Base-by-base conservation (phyloP, 257 asterid species). In the Ocimum tenuiflorum region DNA sequence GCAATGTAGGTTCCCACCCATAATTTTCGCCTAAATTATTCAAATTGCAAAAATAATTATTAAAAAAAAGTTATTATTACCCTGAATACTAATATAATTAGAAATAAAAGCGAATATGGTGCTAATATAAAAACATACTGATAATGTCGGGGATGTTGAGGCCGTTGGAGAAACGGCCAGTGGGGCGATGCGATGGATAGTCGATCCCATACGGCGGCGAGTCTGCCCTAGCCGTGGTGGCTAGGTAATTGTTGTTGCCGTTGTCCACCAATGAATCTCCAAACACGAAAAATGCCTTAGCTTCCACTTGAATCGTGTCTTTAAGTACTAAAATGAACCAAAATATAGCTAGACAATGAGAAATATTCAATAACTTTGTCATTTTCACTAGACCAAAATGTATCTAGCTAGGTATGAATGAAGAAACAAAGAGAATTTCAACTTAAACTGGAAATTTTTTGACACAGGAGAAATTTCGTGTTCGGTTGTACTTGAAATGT, bases 1-100 rank as follows among this genome's bases (percentile, higher is more conserved):
- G 92, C 67, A 81, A 17, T 42, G 96, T 85, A 48, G 92, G 58
- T 69, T 86, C 88, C 63, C 77, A 72, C 13, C 96, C 96, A 77
- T 86, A 73, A 2, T 53, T 15, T 55, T 88, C 85, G 70, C 96
- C 96, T 86, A n/a, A 70, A n/a, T n/a, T n/a, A n/a, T n/a, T n/a
- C n/a, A n/a, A n/a, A n/a, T n/a, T n/a, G n/a, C n/a, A n/a, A n/a
- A n/a, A n/a, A n/a, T n/a, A n/a, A n/a, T n/a, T n/a, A n/a, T n/a
- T n/a, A n/a, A n/a, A n/a, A n/a, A n/a, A n/a, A n/a, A n/a, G n/a
- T n/a, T n/a, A n/a, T n/a, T n/a, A n/a, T n/a, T n/a, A n/a, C n/a
- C n/a, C n/a, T n/a, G n/a, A n/a, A n/a, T n/a, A n/a, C n/a, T n/a
- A n/a, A n/a, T n/a, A n/a, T n/a, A n/a, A n/a, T n/a, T n/a, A n/a